Conservation (phyloP, 192 early-diverging fungal species). For the Backusella tuberculispora region DNA sequence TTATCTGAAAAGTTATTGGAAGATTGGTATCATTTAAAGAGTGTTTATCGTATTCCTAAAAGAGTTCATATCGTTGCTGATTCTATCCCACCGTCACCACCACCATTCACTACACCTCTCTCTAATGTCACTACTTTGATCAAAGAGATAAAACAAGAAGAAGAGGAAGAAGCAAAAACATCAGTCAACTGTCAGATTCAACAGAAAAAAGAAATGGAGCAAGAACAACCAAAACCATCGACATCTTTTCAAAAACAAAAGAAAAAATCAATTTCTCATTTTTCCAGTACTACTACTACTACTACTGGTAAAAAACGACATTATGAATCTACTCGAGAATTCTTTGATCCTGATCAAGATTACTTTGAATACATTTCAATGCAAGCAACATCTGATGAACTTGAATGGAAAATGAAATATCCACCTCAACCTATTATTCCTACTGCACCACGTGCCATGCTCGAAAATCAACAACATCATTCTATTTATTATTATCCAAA, state of each 20-base stretch:
- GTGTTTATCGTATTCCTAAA: constrained; percentile 63
- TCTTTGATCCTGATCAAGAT: constrained; percentile 36
- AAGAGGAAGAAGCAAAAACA: background rate
- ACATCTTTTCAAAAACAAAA: background rate
- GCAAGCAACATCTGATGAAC: constrained; percentile 18
- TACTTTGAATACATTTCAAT: constrained; percentile 36
- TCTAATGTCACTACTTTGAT: background rate
- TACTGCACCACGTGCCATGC: constrained; percentile 36
- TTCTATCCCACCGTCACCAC: background rate
- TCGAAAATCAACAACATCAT: background rate
- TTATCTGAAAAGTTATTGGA: constrained; percentile 53
- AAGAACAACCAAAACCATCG: background rate
- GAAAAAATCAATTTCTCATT: no score
- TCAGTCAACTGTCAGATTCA: no score
- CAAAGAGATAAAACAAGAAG: background rate
- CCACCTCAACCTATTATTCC: constrained; percentile 26
- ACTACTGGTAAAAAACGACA: background rate
- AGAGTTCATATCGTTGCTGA: constrained; percentile 19
- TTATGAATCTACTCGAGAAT: constrained; percentile 34
- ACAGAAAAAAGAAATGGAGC: background rate
- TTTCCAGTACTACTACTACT: background rate
- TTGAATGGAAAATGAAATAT: constrained; percentile 16
- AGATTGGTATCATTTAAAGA: constrained; percentile 56
- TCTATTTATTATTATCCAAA: background rate
- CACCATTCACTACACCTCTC: no score